Evolutionary conservation across 345 rosid species (phyloP), one percentile per base, ranked within the genome.

Genomic region (Lepidium africanum): DNA sequence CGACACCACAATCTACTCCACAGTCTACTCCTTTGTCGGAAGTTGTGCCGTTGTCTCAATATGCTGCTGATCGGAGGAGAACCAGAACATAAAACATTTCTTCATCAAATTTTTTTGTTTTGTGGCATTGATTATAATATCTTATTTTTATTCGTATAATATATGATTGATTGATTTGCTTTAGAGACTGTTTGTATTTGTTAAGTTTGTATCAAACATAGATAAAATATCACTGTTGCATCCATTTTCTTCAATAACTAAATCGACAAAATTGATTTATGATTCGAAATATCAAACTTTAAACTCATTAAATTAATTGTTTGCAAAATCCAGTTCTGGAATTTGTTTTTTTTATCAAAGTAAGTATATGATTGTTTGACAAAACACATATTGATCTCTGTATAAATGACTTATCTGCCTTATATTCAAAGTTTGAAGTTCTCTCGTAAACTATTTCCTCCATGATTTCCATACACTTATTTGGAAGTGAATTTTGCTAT

Each of bases 1-100:
- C 99, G 6, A 70, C 79, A 0, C 80, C 77, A 13, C 73, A 71
- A 37, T 54, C 74, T 2, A 94, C 99, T 7, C 99, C 99, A 21
- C 80, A 86, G 36, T 91, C 99, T 4, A 94, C 99, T 13, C 99
- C 99, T 27, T 73, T 95, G 74, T 86, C 94, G 45, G 99, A 95
- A 79, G 87, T 95, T 57, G 99, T 91, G 8, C 97, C 99, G 5
- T 79, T 91, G 62, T 89, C 97, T 12, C 99, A 86, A 76, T 80
- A 91, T 71, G 86, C 96, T 43, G 97, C 85, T 3, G 96, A 95
- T 77, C 88, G 96, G 63, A 76, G 97, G 58, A 72, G 93, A 79
- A 2, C 66, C 8, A 66, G 91, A 78, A 77, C 82, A 78, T 84
- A 67, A 64, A 25, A 17, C n/a, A 10, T 9, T 25, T n/a, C 4